Conservation (phyloP, 192 early-diverging fungal species). For the Chytriomyces sp. region DNA sequence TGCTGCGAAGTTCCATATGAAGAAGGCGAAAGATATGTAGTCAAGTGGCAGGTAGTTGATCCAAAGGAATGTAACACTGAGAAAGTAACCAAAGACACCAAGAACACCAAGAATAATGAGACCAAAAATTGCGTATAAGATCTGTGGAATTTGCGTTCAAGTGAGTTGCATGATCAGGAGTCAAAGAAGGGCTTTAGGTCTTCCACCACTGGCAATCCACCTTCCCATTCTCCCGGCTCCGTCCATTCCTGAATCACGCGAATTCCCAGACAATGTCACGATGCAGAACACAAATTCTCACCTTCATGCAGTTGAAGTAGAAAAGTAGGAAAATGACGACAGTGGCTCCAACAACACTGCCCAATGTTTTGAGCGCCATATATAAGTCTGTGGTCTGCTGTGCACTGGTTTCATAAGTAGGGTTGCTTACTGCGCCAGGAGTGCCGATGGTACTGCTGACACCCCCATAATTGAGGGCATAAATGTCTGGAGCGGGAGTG, state of each 20-base stretch:
- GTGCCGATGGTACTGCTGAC: background rate
- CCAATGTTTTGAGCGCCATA: conserved; percentile 73
- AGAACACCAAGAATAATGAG: conserved; percentile 71
- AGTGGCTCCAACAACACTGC: conserved; percentile 78
- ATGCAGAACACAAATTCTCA: conserved; percentile 28
- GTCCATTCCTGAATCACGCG: too few relatives aligned
- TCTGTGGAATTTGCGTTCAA: too few relatives aligned
- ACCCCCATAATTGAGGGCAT: conserved; percentile 27
- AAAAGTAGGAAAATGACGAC: conserved; percentile 75
- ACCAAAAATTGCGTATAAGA: conserved; percentile 74
- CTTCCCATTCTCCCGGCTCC: too few relatives aligned
- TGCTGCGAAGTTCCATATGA: conserved; percentile 77
- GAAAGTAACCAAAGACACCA: conserved; percentile 74
- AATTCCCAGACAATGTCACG: conserved; percentile 7
- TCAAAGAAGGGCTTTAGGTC: too few relatives aligned
- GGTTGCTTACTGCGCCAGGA: conserved; percentile 28
- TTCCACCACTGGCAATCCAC: too few relatives aligned
- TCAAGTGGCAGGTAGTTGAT: conserved; percentile 64
- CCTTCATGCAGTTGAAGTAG: conserved; percentile 77
- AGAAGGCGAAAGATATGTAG: conserved; percentile 72
- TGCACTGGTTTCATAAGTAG: conserved; percentile 8
- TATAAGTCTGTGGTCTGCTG: conserved; percentile 39
- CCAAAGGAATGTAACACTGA: conserved; percentile 46
- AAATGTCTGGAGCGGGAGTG: conserved; percentile 23
- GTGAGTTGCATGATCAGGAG: too few relatives aligned